Conservation (phyloP, 2,329 filamentous ascomycete species). For the Aureobasidium sp. region DNA sequence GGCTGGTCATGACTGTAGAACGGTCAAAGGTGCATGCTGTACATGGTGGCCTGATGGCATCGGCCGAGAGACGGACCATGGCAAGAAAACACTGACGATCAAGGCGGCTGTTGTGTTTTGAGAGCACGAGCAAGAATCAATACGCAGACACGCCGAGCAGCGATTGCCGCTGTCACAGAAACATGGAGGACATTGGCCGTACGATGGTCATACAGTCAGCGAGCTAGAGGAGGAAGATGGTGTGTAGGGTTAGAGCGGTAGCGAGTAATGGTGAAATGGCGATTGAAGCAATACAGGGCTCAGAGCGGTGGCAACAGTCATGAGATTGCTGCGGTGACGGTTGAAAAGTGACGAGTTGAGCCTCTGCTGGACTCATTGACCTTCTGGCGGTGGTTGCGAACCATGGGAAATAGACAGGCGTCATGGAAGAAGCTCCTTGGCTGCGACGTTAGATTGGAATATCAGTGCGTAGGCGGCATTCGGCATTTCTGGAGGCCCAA, state of each 20-base stretch:
- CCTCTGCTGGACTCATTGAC: constrained; percentile 6
- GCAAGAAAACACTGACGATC: background rate
- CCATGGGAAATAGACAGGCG: constrained; percentile 3
- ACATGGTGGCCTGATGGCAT: background rate
- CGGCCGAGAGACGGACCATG: background rate
- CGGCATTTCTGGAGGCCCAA: constrained; percentile 11
- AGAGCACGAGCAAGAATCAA: background rate
- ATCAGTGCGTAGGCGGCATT: constrained; percentile 8
- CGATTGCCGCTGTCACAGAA: constrained; percentile 11
- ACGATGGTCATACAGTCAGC: constrained; percentile 2
- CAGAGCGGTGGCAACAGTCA: background rate
- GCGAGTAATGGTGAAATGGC: background rate
- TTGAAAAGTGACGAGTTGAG: background rate
- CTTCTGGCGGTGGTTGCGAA: constrained; percentile 4
- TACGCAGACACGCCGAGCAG: constrained; percentile 2
- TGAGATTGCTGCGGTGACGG: constrained; percentile 15
- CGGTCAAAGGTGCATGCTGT: background rate
- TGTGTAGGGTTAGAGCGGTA: constrained; percentile 10
- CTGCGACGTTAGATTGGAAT: constrained; percentile 15
- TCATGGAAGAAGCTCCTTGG: constrained; percentile 13
- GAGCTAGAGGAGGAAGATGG: too few species aligned
- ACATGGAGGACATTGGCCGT: background rate
- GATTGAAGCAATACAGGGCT: constrained; percentile 6
- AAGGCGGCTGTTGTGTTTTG: background rate
- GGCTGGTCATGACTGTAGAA: background rate